Percentiles rank a stretch among this genome's conserved stretches.
Conservation (phyloP, 2,329 filamentous ascomycete genomes). For the Xylariaceae sp. region DNA sequence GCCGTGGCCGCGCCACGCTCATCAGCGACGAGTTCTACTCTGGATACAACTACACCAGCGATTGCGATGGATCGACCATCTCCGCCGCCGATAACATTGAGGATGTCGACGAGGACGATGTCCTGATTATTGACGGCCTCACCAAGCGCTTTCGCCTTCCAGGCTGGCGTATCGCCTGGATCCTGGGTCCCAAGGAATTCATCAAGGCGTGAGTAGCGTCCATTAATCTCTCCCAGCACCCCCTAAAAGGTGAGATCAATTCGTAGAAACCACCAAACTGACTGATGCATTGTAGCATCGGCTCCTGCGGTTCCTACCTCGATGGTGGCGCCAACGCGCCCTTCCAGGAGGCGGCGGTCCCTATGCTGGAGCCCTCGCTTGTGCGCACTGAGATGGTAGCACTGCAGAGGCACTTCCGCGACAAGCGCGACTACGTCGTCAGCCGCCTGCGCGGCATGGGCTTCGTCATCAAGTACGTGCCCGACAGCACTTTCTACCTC, state of each 20-base stretch:
- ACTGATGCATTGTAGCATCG: slow-evolving; percentile 49
- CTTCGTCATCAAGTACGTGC: slow-evolving; percentile 77
- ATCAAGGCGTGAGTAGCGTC: slow-evolving; percentile 64
- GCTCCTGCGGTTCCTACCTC: slow-evolving; percentile 87
- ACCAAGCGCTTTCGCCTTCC: slow-evolving; percentile 96
- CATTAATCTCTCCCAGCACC: neutral
- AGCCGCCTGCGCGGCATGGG: slow-evolving; percentile 77
- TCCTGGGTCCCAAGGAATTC: slow-evolving; percentile 92
- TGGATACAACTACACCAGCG: slow-evolving; percentile 90
- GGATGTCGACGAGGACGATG: slow-evolving; percentile 85
- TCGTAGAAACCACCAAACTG: too few species aligned
- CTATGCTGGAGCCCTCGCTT: slow-evolving; percentile 83
- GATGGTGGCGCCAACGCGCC: slow-evolving; percentile 93
- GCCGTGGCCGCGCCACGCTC: slow-evolving; percentile 82
- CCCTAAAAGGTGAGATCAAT: neutral
- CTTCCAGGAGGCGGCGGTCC: slow-evolving; percentile 89
- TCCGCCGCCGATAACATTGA: slow-evolving; percentile 85
- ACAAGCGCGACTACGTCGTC: slow-evolving; percentile 90
- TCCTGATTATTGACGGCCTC: slow-evolving; percentile 90
- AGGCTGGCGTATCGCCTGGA: slow-evolving; percentile 96
- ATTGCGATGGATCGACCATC: slow-evolving; percentile 87
- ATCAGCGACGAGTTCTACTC: slow-evolving; percentile 97
- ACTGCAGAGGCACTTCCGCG: slow-evolving; percentile 81
- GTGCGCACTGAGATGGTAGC: slow-evolving; percentile 85
- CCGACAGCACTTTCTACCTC: slow-evolving; percentile 92